Percentiles rank a stretch among this genome's conserved stretches.
Evolutionary conservation across 2,329 filamentous ascomycete species (phyloP).

Genomic region (Colletotrichum agaves): DNA sequence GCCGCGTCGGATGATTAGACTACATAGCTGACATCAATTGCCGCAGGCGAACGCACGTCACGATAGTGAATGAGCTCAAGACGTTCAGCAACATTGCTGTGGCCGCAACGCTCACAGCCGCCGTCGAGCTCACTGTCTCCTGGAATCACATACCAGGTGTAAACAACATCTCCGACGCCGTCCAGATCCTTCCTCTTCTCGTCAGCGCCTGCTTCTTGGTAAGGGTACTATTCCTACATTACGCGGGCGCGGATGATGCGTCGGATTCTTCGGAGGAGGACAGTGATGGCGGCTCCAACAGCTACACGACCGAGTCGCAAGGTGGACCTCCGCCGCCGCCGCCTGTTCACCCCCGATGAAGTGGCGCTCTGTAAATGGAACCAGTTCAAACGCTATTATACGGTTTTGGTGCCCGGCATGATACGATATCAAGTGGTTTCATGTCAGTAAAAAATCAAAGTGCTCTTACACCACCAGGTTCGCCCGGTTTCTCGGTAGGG

Average conservation of each 20-base stretch:
- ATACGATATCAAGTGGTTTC: no score
- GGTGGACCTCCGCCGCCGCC: slow-evolving; percentile 26
- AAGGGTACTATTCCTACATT: slow-evolving; percentile 42
- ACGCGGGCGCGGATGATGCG: slow-evolving; percentile 19
- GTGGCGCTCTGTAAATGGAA: no score
- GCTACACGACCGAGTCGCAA: slow-evolving; percentile 27
- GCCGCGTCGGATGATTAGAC: background rate
- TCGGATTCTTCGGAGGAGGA: slow-evolving; percentile 33
- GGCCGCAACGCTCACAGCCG: slow-evolving; percentile 37
- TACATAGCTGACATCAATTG: background rate
- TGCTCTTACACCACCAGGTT: no score
- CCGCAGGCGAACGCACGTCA: slow-evolving; percentile 36
- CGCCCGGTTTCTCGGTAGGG: no score
- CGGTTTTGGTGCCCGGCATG: no score
- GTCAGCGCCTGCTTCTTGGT: slow-evolving; percentile 45
- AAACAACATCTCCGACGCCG: slow-evolving; percentile 42
- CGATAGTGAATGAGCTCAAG: slow-evolving; percentile 41
- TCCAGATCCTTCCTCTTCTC: slow-evolving; percentile 48
- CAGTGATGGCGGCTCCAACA: slow-evolving; percentile 13
- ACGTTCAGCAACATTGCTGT: slow-evolving; percentile 45
- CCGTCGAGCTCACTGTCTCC: slow-evolving; percentile 47
- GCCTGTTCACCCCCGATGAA: slow-evolving; percentile 14
- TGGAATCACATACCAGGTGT: slow-evolving; percentile 47
- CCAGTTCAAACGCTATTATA: no score
- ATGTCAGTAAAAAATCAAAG: no score